A percentile compares a stretch with the other conserved stretches of the same genome.
These are phyloP conservation scores for Boletus reticulatus DNA, from an alignment of 768 basidiomycete genomes.

Conservation along the genomic window DNA sequence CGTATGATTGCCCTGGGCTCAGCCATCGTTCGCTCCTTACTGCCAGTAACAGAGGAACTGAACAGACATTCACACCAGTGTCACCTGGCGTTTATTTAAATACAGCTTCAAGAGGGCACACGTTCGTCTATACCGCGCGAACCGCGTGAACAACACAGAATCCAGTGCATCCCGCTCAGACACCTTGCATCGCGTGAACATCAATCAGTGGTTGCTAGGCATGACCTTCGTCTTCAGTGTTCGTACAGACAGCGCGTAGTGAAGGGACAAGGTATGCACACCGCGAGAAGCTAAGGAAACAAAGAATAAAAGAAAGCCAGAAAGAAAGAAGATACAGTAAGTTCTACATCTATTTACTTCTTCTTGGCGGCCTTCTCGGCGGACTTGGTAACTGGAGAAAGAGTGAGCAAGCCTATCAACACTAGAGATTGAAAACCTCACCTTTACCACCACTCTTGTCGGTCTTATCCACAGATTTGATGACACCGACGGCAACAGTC, in stretches of 20 bases:
- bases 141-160: neutral
- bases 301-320: conserved; percentile 42
- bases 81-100: neutral
- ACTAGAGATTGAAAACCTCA: conserved; percentile 31
- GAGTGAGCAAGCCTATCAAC: conserved; percentile 8
- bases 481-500: conserved; percentile 98
- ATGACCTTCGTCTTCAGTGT: conserved; percentile 38
- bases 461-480: conserved; percentile 96
- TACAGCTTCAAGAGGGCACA: neutral
- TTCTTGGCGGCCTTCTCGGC: conserved; percentile 96
- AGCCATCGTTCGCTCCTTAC: conserved; percentile 32
- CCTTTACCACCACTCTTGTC: conserved; percentile 88
- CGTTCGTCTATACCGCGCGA: conserved; percentile 5
- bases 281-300: conserved; percentile 27
- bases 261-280: conserved; percentile 37
- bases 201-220: neutral
- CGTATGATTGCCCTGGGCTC: conserved; percentile 52
- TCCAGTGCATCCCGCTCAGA: no score
- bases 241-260: conserved; percentile 46
- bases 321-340: conserved; percentile 56
- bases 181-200: no score
- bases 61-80: neutral
- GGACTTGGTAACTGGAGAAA: conserved; percentile 77
- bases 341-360: conserved; percentile 88
- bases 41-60: neutral